Evolutionary conservation across 1,284 basidiomycete genomes (phyloP).

Genomic region (Porodaedalea pini): DNA sequence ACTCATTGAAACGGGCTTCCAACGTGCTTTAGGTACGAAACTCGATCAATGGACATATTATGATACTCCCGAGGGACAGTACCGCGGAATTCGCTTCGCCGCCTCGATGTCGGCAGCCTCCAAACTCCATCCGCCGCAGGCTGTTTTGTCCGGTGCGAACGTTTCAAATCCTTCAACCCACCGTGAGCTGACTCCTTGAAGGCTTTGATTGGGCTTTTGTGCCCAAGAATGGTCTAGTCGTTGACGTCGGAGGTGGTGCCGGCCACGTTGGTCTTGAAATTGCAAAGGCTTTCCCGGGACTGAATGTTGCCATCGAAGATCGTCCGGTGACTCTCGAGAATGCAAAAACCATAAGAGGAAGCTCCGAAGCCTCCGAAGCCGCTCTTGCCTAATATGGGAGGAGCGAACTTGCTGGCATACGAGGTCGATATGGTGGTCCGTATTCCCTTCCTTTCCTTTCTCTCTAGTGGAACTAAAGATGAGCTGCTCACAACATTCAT

Average conservation of each 20-base stretch:
- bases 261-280: conserved; percentile 20
- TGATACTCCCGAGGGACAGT: conserved; percentile 28
- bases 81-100: conserved; percentile 32
- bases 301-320: conserved; percentile 24
- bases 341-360: too few species aligned
- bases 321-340: too few species aligned
- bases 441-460: neutral
- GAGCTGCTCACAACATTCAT: neutral
- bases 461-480: neutral
- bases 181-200: neutral
- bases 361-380: conserved; percentile 14
- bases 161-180: neutral
- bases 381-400: conserved; percentile 20
- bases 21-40: conserved; percentile 27
- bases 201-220: conserved; percentile 20
- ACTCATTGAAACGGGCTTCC: conserved; percentile 31
- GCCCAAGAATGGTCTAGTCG: conserved; percentile 16
- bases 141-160: conserved; percentile 30
- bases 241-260: conserved; percentile 25
- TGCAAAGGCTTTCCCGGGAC: conserved; percentile 9
- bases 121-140: conserved; percentile 25
- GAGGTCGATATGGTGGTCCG: conserved; percentile 19
- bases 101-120: conserved; percentile 32
- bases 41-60: conserved; percentile 31
- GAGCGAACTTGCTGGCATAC: conserved; percentile 18